Conservation (phyloP, 768 basidiomycete species). For the Lentinula sp. region DNA sequence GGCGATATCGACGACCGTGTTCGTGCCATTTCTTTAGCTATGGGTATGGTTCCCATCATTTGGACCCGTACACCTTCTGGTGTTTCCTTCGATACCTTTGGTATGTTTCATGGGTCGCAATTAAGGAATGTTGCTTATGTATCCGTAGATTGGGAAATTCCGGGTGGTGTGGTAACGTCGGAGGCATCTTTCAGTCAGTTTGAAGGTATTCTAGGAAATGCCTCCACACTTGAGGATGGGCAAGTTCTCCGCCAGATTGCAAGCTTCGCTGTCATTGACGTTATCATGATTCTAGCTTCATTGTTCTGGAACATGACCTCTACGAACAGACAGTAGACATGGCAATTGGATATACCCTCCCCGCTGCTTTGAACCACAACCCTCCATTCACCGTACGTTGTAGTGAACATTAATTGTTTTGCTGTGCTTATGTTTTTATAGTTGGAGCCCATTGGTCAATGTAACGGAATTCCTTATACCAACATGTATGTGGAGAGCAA, state of each 20-base stretch:
- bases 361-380: conserved; percentile 61
- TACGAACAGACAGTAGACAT: conserved; percentile 84
- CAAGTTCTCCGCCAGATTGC: conserved; percentile 17
- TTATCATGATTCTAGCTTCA: conserved; percentile 47
- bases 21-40: conserved; percentile 81
- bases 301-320: conserved; percentile 86
- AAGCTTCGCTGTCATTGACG: background rate
- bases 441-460: conserved; percentile 75
- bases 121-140: background rate
- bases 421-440: conserved; percentile 15
- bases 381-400: conserved; percentile 58
- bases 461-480: conserved; percentile 53
- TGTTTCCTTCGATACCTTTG: conserved; percentile 66
- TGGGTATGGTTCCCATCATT: conserved; percentile 89
- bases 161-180: conserved; percentile 68
- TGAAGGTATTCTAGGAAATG: conserved; percentile 66
- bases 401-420: background rate
- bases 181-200: conserved; percentile 63
- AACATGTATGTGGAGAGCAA: conserved; percentile 86
- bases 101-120: conserved; percentile 23
- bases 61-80: conserved; percentile 68
- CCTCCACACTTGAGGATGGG: conserved; percentile 56
- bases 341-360: conserved; percentile 81
- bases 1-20: conserved; percentile 94
- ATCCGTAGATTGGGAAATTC: conserved; percentile 78